A percentile compares a stretch with the other conserved stretches of the same genome.
Evolutionary conservation across 176 grass and related monocot species (phyloP).

Genomic region (Bothriochloa decipiens): DNA sequence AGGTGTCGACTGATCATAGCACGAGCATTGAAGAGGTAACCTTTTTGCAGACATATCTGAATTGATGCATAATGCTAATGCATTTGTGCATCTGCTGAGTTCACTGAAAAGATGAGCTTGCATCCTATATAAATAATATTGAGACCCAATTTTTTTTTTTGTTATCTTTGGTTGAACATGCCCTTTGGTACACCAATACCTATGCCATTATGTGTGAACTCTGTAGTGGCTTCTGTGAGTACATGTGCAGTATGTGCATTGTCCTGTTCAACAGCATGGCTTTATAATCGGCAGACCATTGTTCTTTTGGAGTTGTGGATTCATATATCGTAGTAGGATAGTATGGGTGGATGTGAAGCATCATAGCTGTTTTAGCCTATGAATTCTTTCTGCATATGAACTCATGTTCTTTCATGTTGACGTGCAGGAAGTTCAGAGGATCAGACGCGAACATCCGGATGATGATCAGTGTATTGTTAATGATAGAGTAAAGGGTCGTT

Average conservation of each 20-base stretch:
- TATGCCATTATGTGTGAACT: slow-evolving; percentile 21
- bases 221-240: slow-evolving; percentile 2
- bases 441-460: slow-evolving; percentile 82
- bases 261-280: neutral
- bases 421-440: slow-evolving; percentile 82
- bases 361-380: neutral
- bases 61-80: slow-evolving; percentile 2
- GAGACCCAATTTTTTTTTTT: neutral
- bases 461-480: slow-evolving; percentile 86
- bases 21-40: slow-evolving; percentile 84
- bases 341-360: neutral
- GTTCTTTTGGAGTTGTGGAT: neutral
- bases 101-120: neutral
- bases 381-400: neutral
- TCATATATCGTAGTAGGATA: neutral
- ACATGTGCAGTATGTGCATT: slow-evolving; percentile 3
- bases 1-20: slow-evolving; percentile 85
- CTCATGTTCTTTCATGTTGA: slow-evolving; percentile 10
- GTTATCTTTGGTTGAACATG: slow-evolving; percentile 6
- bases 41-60: slow-evolving; percentile 24
- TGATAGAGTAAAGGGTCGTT: slow-evolving; percentile 86
- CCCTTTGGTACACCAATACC: neutral
- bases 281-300: neutral
- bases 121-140: neutral
- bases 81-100: slow-evolving; percentile 9